Conservation (phyloP, 164 flowering plant species). For the Aristolochia fimbriata region DNA sequence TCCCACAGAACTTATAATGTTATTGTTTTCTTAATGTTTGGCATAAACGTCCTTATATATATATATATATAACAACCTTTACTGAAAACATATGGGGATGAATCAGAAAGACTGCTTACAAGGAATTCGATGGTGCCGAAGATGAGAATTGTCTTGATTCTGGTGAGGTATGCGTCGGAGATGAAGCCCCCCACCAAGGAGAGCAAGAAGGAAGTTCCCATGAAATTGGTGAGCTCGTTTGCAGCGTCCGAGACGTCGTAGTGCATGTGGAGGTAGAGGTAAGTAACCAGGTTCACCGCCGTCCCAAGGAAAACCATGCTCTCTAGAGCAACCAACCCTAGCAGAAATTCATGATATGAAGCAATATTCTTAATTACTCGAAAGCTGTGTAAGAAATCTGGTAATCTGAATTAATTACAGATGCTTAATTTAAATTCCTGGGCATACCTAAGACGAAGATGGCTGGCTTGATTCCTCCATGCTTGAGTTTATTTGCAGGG, state of each 20-base stretch:
- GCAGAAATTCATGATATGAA: too few species aligned
- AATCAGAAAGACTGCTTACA: too few species aligned
- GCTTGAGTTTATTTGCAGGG: conserved; percentile 4
- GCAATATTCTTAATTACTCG: too few species aligned
- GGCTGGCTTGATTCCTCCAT: conserved; percentile 5
- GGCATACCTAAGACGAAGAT: conserved; percentile 2
- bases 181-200: conserved; percentile 16
- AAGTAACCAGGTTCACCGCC: conserved; percentile 11
- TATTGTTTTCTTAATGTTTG: too few species aligned
- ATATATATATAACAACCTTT: too few species aligned
- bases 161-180: conserved; percentile 15
- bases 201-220: conserved; percentile 15
- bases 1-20: too few species aligned
- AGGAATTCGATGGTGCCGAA: conserved; percentile 16
- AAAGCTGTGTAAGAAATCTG: too few species aligned
- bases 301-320: conserved; percentile 15
- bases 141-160: conserved; percentile 8
- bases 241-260: conserved; percentile 13
- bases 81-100: too few species aligned
- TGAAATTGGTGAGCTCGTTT: conserved; percentile 10
- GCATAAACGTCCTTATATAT: too few species aligned
- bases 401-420: too few species aligned
- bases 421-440: too few species aligned
- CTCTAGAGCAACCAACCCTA: conserved; percentile 13
- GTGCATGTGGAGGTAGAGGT: conserved; percentile 12